These are phyloP conservation scores for Lactarius hatsudake DNA, from an alignment of 768 basidiomycete genomes.

Conservation along the genomic window DNA sequence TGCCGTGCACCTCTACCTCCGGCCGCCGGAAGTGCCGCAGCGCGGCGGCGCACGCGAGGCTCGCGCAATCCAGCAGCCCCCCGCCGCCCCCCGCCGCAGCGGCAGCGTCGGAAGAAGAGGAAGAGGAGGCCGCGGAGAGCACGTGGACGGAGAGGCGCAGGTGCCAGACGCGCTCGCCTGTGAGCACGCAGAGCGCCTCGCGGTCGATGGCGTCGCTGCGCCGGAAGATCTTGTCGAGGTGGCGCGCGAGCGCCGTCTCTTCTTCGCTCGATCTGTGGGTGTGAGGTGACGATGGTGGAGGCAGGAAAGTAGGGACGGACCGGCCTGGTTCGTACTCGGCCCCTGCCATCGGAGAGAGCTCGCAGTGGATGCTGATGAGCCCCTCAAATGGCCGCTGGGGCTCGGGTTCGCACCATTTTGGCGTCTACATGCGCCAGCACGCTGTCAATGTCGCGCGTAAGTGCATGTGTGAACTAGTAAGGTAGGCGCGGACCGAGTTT, in stretches of 20 bases:
- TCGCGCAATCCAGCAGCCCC: conserved; percentile 93
- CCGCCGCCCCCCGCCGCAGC: conserved; percentile 52
- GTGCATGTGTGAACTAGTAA: conserved; percentile 1
- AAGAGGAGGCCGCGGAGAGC: conserved; percentile 47
- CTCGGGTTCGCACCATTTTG: conserved; percentile 85
- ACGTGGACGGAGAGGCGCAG: conserved; percentile 87
- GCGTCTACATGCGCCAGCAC: conserved; percentile 86
- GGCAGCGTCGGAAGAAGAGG: not conserved
- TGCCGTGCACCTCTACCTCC: conserved; percentile 88
- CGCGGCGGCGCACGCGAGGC: conserved; percentile 87
- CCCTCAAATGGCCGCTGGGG: conserved; percentile 93
- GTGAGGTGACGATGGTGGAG: conserved; percentile 14
- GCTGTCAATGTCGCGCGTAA: conserved; percentile 40
- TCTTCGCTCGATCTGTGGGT: conserved; percentile 68
- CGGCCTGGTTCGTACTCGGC: conserved; percentile 88
- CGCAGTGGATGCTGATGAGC: conserved; percentile 81
- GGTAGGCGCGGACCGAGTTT: conserved; percentile 66
- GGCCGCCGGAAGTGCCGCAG: conserved; percentile 88
- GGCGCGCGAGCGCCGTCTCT: conserved; percentile 83
- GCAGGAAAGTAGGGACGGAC: conserved; percentile 61
- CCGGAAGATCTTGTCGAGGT: conserved; percentile 90
- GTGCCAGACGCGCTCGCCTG: conserved; percentile 97
- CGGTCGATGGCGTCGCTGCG: conserved; percentile 92
- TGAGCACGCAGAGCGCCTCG: conserved; percentile 89
- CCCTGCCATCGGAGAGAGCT: conserved; percentile 97